These are phyloP conservation scores for Passiflora organensis DNA, from an alignment of 345 rosid species.

Conservation along the genomic window DNA sequence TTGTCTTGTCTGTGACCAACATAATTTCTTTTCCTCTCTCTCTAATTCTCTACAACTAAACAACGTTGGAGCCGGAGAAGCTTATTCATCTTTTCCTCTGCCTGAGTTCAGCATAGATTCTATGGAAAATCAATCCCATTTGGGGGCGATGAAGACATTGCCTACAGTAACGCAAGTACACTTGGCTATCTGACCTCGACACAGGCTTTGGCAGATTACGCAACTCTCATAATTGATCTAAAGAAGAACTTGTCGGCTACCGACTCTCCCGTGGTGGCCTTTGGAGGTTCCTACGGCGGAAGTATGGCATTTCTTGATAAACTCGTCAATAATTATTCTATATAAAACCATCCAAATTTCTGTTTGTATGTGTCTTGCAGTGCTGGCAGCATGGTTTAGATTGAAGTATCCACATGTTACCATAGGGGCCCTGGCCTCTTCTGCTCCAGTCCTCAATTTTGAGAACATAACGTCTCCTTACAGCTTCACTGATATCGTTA, in stretches of 20 bases:
- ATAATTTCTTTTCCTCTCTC: too few species aligned
- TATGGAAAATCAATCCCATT: slow-evolving; percentile 57
- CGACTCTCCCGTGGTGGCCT: slow-evolving; percentile 60
- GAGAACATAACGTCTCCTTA: slow-evolving; percentile 40
- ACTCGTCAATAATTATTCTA: too few species aligned
- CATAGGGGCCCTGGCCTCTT: slow-evolving; percentile 55
- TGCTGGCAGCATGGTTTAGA: slow-evolving; percentile 56
- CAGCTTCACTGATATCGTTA: slow-evolving; percentile 43
- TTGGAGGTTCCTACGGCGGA: slow-evolving; percentile 75
- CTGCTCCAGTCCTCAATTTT: slow-evolving; percentile 47
- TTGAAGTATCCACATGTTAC: slow-evolving; percentile 48
- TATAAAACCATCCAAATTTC: too few species aligned
- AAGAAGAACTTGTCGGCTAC: slow-evolving; percentile 48
- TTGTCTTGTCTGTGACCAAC: too few species aligned
- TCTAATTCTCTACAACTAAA: too few species aligned
- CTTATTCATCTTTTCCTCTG: background rate
- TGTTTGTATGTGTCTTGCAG: too few species aligned
- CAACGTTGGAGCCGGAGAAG: background rate
- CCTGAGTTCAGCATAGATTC: slow-evolving; percentile 47
- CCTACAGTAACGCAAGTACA: slow-evolving; percentile 40
- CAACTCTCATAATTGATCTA: slow-evolving; percentile 41
- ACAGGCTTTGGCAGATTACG: slow-evolving; percentile 60
- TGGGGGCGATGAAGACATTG: slow-evolving; percentile 44
- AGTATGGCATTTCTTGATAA: slow-evolving; percentile 24
- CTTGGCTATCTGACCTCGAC: slow-evolving; percentile 48